Conservation (phyloP, 306 rosid species). For the Heteromeles arbutifolia region DNA sequence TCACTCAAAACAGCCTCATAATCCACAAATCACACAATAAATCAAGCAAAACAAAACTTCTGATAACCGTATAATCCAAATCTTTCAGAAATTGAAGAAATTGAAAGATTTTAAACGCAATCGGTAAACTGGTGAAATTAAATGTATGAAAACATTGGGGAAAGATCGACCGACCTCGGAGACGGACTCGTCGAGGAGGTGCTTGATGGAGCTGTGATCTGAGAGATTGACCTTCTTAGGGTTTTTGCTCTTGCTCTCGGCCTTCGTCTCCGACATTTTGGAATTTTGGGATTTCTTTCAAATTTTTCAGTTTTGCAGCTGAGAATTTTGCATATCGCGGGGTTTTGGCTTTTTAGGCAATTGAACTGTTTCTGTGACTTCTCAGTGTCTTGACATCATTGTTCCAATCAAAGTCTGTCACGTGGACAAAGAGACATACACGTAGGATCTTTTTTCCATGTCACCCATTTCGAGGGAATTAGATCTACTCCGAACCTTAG, state of each 20-base stretch:
- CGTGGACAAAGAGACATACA: neutral
- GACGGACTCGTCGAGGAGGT: constrained; percentile 17
- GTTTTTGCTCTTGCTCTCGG: neutral
- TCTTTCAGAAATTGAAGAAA: neutral
- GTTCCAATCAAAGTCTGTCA: neutral
- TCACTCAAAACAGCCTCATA: neutral
- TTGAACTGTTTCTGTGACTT: neutral
- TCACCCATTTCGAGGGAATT: neutral
- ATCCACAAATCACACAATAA: neutral
- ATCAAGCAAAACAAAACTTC: neutral
- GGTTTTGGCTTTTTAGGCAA: neutral
- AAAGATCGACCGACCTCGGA: neutral
- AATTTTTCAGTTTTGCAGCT: neutral
- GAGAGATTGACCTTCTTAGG: constrained; percentile 8
- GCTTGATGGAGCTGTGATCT: constrained; percentile 11
- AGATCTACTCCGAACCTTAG: no score
- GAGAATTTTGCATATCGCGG: neutral
- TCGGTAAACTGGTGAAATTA: neutral
- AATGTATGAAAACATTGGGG: neutral
- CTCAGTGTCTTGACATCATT: neutral
- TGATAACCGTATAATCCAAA: neutral
- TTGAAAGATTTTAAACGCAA: neutral
- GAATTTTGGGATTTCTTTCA: neutral
- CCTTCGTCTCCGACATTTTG: constrained; percentile 9
- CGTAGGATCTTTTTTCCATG: neutral